A percentile compares a stretch with the other conserved stretches of the same genome.
phyloP scores from a whole-genome alignment of 305 asterid genomes.

The Solanum hybrid region DNA sequence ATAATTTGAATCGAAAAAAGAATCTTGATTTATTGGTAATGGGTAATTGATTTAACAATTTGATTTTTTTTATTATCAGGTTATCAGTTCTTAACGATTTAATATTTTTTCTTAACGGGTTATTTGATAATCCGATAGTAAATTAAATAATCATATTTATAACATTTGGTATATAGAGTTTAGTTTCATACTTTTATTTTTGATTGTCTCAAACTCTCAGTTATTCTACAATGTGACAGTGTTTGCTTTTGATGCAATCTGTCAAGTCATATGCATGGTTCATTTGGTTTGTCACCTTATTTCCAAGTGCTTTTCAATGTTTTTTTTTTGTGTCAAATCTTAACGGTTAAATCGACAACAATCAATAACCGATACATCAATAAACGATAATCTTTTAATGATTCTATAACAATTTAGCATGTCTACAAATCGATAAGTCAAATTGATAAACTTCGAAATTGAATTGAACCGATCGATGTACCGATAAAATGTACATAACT shows the following conservation, averaged over 20 bases:
- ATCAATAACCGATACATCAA: not conserved
- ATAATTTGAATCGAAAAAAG: not conserved
- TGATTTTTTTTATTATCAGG: not conserved
- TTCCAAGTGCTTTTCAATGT: not conserved
- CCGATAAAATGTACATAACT: too few species aligned
- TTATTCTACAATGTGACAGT: not conserved
- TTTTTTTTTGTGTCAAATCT: not conserved
- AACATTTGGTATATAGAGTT: too few species aligned
- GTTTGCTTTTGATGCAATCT: not conserved
- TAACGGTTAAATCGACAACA: too few species aligned
- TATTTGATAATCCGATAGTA: not conserved
- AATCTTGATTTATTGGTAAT: not conserved
- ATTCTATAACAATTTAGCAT: too few species aligned
- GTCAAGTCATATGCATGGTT: not conserved
- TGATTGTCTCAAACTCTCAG: not conserved
- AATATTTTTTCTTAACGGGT: not conserved
- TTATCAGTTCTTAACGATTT: too few species aligned
- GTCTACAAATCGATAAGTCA: too few species aligned
- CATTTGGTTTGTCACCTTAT: not conserved
- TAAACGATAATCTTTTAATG: too few species aligned
- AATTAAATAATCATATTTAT: too few species aligned
- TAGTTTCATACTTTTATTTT: not conserved
- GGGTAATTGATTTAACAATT: not conserved
- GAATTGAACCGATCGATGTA: too few species aligned
- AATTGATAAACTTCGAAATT: too few species aligned